A percentile compares a stretch with the other conserved stretches of the same genome.
Evolutionary conservation across 441 rosid species (phyloP).

Genomic region (Gossypium laxum): DNA sequence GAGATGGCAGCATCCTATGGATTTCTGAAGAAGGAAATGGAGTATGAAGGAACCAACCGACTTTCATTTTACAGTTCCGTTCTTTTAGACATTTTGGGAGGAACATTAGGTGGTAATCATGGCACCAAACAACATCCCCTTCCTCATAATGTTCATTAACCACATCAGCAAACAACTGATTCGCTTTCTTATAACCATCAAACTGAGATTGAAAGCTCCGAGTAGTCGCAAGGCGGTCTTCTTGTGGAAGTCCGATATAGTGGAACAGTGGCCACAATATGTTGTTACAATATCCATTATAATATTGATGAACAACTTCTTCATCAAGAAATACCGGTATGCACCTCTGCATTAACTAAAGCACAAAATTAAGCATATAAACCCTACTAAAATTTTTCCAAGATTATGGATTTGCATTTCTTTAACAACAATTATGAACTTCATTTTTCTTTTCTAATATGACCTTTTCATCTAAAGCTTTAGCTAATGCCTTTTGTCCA

Average conservation of each 20-base stretch:
- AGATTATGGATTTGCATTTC: background rate
- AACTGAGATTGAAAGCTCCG: conserved; percentile 71
- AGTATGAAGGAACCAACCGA: conserved; percentile 81
- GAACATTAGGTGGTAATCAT: conserved; percentile 78
- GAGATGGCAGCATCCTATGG: conserved; percentile 65
- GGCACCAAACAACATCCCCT: conserved; percentile 82
- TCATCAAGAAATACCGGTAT: conserved; percentile 73
- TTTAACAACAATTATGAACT: conserved; percentile 7
- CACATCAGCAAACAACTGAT: conserved; percentile 72
- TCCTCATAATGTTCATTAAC: conserved; percentile 51
- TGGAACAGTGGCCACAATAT: conserved; percentile 74
- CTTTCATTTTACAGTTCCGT: conserved; percentile 50
- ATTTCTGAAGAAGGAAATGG: conserved; percentile 81
- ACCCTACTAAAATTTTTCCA: background rate
- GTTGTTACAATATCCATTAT: conserved; percentile 75
- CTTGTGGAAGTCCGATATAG: conserved; percentile 69
- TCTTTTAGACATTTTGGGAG: conserved; percentile 66
- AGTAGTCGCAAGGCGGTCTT: conserved; percentile 72
- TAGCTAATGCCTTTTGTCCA: conserved; percentile 50
- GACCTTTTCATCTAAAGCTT: conserved; percentile 65
- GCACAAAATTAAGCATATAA: background rate
- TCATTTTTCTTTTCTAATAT: background rate
- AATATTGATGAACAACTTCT: conserved; percentile 58
- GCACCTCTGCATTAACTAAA: conserved; percentile 43
- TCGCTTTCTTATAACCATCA: conserved; percentile 67